A percentile compares a stretch with the other conserved stretches of the same genome.
Evolutionary conservation across 2,329 filamentous ascomycete species (phyloP).

Genomic region (Mycosphaerelloides madeirae): DNA sequence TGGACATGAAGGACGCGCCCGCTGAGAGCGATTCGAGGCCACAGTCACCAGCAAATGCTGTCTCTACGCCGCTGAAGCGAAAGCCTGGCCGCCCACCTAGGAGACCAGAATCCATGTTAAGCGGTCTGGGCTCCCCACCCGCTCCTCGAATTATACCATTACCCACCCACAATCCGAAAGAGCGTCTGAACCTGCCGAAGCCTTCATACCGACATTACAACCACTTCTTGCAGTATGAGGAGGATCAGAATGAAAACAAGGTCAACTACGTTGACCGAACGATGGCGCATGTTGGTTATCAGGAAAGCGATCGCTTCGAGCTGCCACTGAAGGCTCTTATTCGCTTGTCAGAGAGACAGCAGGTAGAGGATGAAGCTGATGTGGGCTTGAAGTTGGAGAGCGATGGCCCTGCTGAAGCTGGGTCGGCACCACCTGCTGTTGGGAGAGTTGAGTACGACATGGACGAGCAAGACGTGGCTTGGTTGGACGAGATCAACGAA

Average conservation of each 20-base stretch:
- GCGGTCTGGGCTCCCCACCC: conserved; percentile 55
- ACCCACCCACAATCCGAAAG: conserved; percentile 73
- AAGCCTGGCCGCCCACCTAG: conserved; percentile 63
- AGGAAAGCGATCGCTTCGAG: conserved; percentile 85
- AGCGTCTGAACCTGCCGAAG: conserved; percentile 70
- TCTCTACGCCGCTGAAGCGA: conserved; percentile 42
- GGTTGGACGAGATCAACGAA: conserved; percentile 79
- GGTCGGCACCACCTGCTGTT: conserved; percentile 48
- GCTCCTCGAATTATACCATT: conserved; percentile 68
- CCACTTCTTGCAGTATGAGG: conserved; percentile 75
- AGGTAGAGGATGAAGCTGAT: conserved; percentile 60
- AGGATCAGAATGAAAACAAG: conserved; percentile 76
- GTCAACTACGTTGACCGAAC: conserved; percentile 86
- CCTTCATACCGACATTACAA: conserved; percentile 73
- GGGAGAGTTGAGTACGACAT: conserved; percentile 97
- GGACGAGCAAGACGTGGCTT: conserved; percentile 98
- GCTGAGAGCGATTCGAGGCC: conserved; percentile 9
- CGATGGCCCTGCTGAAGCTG: conserved; percentile 53
- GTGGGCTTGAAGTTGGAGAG: conserved; percentile 47
- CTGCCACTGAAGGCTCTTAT: conserved; percentile 69
- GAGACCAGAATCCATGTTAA: conserved; percentile 57
- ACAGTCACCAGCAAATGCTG: conserved; percentile 3
- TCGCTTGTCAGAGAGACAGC: conserved; percentile 56
- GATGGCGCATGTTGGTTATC: conserved; percentile 94
- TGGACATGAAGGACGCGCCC: conserved; percentile 24